Conservation (phyloP, 345 rosid species). For the Moricandia moricandioides region DNA sequence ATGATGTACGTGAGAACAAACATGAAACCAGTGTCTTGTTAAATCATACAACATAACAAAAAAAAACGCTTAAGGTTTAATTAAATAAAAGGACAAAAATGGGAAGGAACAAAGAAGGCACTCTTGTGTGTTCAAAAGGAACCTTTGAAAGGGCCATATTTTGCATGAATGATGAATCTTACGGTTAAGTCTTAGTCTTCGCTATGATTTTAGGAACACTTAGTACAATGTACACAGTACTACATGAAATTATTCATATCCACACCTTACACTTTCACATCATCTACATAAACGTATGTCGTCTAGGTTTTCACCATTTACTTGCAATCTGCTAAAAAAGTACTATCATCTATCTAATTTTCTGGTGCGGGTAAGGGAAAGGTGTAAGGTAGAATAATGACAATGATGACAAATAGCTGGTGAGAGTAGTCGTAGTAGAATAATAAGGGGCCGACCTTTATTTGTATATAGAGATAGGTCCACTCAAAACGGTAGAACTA, state of each 20-base stretch:
- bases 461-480: slow-evolving; percentile 15
- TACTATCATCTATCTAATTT: not conserved
- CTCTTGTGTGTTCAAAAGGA: slow-evolving; percentile 18
- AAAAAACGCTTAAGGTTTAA: not conserved
- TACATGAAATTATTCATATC: slow-evolving; percentile 23
- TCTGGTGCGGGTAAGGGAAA: not conserved
- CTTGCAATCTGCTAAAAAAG: not conserved
- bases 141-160: slow-evolving; percentile 25
- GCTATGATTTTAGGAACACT: slow-evolving; percentile 24
- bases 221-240: slow-evolving; percentile 28
- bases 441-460: slow-evolving; percentile 31
- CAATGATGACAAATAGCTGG: slow-evolving; percentile 31
- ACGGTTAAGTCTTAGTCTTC: slow-evolving; percentile 25
- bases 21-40: slow-evolving; percentile 14
- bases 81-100: slow-evolving; percentile 15
- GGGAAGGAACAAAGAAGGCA: slow-evolving; percentile 20
- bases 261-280: slow-evolving; percentile 22
- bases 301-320: slow-evolving; percentile 21
- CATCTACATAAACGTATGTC: slow-evolving; percentile 16
- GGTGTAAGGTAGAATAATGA: slow-evolving; percentile 16
- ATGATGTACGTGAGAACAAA: slow-evolving; percentile 2
- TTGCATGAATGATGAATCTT: not conserved
- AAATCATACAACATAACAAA: slow-evolving; percentile 13
- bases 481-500: slow-evolving; percentile 27
- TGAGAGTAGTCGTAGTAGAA: slow-evolving; percentile 10